A percentile compares a stretch with the other conserved stretches of the same genome.
phyloP scores from a whole-genome alignment of 805 yeast genomes.

The Yamadazyma akitaensis region DNA sequence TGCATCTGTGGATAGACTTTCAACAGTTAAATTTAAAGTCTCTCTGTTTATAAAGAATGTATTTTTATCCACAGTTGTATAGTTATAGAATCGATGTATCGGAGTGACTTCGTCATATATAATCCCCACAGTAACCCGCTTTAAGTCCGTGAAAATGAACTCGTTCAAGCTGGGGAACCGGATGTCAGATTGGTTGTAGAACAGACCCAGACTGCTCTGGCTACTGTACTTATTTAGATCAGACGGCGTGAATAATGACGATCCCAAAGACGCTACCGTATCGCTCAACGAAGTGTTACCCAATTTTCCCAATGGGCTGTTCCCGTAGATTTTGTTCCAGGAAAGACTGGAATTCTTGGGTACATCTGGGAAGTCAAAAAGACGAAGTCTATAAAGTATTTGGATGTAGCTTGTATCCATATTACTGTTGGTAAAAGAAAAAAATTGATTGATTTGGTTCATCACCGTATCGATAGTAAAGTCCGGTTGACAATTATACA shows the following conservation, averaged over 20 bases:
- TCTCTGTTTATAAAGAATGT: slow-evolving; percentile 4
- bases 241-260: slow-evolving; percentile 26
- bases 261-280: slow-evolving; percentile 17
- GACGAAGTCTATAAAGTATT: slow-evolving; percentile 17
- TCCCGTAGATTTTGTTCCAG: slow-evolving; percentile 7
- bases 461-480: slow-evolving; percentile 24
- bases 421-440: slow-evolving; percentile 29
- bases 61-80: slow-evolving; percentile 20
- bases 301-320: slow-evolving; percentile 7
- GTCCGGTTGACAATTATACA: slow-evolving; percentile 27
- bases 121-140: slow-evolving; percentile 27
- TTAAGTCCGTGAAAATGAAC: slow-evolving; percentile 25
- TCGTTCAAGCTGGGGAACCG: slow-evolving; percentile 26
- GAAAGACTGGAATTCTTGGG: slow-evolving; percentile 4
- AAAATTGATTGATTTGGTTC: slow-evolving; percentile 16
- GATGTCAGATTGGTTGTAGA: slow-evolving; percentile 21
- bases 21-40: background rate
- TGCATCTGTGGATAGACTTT: background rate
- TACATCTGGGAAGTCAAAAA: slow-evolving; percentile 6
- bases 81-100: slow-evolving; percentile 19
- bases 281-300: slow-evolving; percentile 32
- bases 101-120: slow-evolving; percentile 19
- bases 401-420: slow-evolving; percentile 32
- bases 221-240: slow-evolving; percentile 16
- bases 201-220: slow-evolving; percentile 3